Percentiles rank a stretch among this genome's conserved stretches.
Conservation (phyloP, 805 yeast species). For the Brettanomyces sp. region DNA sequence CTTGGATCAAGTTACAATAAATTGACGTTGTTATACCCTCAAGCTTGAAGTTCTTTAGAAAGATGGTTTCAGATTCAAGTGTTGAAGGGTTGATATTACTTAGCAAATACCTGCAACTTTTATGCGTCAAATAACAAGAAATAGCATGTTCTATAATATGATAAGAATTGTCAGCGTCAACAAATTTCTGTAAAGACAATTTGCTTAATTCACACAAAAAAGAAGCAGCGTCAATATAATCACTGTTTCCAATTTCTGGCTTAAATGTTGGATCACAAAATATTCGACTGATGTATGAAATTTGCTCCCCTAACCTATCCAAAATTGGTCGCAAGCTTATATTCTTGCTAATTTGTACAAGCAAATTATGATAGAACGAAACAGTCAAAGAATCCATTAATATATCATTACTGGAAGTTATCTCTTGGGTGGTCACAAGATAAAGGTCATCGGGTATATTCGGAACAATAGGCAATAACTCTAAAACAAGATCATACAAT, state of each 20-base stretch:
- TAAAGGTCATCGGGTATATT: slow-evolving; percentile 19
- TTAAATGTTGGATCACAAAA: slow-evolving; percentile 16
- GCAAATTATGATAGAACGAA: slow-evolving; percentile 22
- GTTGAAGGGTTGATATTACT: slow-evolving; percentile 19
- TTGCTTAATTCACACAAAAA: slow-evolving; percentile 13
- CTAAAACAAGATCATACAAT: slow-evolving; percentile 22
- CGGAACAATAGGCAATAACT: slow-evolving; percentile 17
- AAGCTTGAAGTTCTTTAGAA: slow-evolving; percentile 13
- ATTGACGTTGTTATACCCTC: slow-evolving; percentile 12
- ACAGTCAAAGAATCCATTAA: slow-evolving; percentile 21
- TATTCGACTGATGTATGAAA: slow-evolving; percentile 14
- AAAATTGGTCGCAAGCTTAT: slow-evolving; percentile 5
- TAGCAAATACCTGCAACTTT: slow-evolving; percentile 15
- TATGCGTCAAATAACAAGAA: slow-evolving; percentile 2
- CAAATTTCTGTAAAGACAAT: slow-evolving; percentile 12
- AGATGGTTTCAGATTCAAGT: slow-evolving; percentile 9
- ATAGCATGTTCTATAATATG: slow-evolving; percentile 14
- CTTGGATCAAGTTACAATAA: slow-evolving; percentile 16
- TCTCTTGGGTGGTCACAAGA: slow-evolving; percentile 13
- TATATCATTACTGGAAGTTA: slow-evolving; percentile 20
- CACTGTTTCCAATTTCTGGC: slow-evolving; percentile 16
- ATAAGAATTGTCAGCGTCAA: slow-evolving; percentile 13
- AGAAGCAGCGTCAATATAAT: slow-evolving; percentile 13
- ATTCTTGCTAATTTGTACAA: slow-evolving; percentile 7
- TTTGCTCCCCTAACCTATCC: slow-evolving; percentile 12